phyloP scores from a whole-genome alignment of 805 yeast species.

The Candida pseudoglaebosa region DNA sequence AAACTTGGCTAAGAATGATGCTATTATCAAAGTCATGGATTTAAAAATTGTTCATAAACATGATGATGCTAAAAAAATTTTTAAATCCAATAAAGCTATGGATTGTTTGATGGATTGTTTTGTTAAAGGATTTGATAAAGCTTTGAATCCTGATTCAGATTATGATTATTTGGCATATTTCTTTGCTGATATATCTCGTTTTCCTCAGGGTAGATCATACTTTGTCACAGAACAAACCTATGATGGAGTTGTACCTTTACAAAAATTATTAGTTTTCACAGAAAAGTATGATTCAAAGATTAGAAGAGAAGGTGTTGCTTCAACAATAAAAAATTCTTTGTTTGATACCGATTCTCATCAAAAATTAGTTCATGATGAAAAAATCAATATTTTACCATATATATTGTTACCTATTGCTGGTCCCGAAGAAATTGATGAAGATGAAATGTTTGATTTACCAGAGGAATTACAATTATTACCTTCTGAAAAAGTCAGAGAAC shows the following conservation, averaged over 20 bases:
- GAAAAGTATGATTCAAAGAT: conserved; percentile 72
- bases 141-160: conserved; percentile 66
- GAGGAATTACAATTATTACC: conserved; percentile 81
- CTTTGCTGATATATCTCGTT: conserved; percentile 86
- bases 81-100: conserved; percentile 55
- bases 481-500: conserved; percentile 74
- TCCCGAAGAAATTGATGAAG: conserved; percentile 72
- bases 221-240: conserved; percentile 69
- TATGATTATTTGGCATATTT: conserved; percentile 83
- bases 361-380: conserved; percentile 52
- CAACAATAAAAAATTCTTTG: conserved; percentile 84
- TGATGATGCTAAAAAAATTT: conserved; percentile 41
- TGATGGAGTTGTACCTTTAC: conserved; percentile 72
- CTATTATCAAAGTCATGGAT: conserved; percentile 50
- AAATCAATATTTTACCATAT: conserved; percentile 75
- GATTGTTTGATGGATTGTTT: conserved; percentile 87
- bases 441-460: conserved; percentile 83
- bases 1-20: conserved; percentile 77
- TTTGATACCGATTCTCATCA: conserved; percentile 74
- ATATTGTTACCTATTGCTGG: conserved; percentile 77
- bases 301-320: conserved; percentile 89
- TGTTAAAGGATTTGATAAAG: conserved; percentile 75
- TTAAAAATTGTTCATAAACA: conserved; percentile 25
- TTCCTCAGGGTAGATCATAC: conserved; percentile 67
- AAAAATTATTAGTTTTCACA: conserved; percentile 79